Base-by-base conservation (phyloP, 1,284 basidiomycete species). In the Limonomyces culmigenus region DNA sequence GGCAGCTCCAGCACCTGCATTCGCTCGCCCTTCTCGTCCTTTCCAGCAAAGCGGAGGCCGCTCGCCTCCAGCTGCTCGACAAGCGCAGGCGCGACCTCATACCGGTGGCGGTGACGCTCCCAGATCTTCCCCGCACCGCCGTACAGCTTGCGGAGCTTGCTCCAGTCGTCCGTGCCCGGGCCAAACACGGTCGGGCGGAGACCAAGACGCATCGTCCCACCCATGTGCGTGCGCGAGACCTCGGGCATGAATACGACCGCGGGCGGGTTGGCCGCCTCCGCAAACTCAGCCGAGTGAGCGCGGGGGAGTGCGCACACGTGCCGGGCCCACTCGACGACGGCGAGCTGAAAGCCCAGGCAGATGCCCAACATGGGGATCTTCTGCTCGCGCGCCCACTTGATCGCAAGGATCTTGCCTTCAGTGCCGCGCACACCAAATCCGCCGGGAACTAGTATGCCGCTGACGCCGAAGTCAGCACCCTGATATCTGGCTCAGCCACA, bases 231-330 rank as follows among this genome's bases (percentile, higher is more conserved):
- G 53, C 85, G 87, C 32, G 89, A 95, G 47, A 98, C 87, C 56
- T 99, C 93, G 19, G 93, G 93, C 93, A 99, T 99, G 70, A 93
- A 98, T 46, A 97, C 73, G 56, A 98, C 70, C 39, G 92, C 70
- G 0, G 84, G 85, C 44, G 87, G 65, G 21, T 65, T 58, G 2
- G 70, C 55, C 3, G 67, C 54, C 2, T 59, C 42, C 32, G 70
- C 59, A 45, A 98, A 85, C 58, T 98, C 93, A 18, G 74, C 61
- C 2, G 92, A 97, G 40, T 78, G 81, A n/a, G 91, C 89, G 36
- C 75, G 86, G 4, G n/a, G 49, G 37, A 93, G 62, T 18, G 72
- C 74, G 45, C 88, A 70, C 4, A 96, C 78, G 52, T 86, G 81
- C 29, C 93, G 66, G 6, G 87, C 86, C 77, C 85, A 98, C 55